These are phyloP conservation scores for Immersiporthe knoxdaviesiana DNA, from an alignment of 2,329 filamentous ascomycete genomes.

Conservation along the genomic window DNA sequence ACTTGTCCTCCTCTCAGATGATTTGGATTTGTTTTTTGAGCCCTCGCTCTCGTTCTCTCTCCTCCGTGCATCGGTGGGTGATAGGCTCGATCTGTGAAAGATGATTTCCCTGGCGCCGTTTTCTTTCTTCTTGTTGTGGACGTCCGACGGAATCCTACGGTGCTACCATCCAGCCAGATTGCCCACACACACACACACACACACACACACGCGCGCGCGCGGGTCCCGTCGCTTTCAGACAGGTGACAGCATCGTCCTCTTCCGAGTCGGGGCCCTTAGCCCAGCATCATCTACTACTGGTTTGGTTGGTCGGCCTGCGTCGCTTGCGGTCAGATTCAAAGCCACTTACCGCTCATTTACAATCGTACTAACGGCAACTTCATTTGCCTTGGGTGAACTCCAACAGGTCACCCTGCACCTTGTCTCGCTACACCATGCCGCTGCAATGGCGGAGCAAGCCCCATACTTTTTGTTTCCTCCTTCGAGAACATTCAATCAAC, in stretches of 20 bases:
- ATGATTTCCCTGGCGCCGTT: neutral
- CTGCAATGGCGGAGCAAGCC: neutral
- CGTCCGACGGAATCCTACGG: neutral
- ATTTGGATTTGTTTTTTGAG: too few relatives aligned
- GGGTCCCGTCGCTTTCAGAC: neutral
- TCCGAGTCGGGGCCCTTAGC: too few relatives aligned
- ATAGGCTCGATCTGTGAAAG: neutral
- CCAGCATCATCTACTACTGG: neutral
- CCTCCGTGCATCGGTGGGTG: neutral
- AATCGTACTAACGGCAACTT: neutral
- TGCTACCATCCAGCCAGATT: neutral
- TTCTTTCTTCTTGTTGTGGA: too few relatives aligned
- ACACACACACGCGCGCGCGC: too few relatives aligned
- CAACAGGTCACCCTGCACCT: neutral
- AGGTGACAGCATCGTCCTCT: neutral
- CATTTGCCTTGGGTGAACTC: neutral
- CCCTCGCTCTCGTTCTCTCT: too few relatives aligned
- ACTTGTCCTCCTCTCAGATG: neutral
- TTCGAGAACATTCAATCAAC: constrained; percentile 27
- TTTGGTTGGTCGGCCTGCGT: neutral
- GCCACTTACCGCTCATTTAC: neutral
- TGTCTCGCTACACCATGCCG: neutral
- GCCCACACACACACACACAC: neutral
- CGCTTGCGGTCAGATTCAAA: neutral
- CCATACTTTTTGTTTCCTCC: neutral